Conservation (phyloP, 2,329 filamentous ascomycete genomes). For the Aspergillus transmontanensis region DNA sequence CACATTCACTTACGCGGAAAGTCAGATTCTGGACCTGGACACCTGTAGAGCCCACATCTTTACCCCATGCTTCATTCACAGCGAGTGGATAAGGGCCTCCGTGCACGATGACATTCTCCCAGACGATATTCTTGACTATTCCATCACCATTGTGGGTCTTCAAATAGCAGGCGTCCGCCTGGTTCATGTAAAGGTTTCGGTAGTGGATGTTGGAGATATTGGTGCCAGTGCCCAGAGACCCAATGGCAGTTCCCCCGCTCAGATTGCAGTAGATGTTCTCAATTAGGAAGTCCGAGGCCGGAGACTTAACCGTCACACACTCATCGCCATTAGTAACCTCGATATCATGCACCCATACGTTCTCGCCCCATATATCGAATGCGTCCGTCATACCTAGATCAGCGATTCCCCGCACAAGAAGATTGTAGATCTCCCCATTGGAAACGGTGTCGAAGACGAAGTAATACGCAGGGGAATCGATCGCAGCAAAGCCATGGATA, state of each 20-base stretch:
- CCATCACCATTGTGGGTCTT: no score
- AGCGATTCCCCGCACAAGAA: conserved; percentile 55
- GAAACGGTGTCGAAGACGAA: conserved; percentile 51
- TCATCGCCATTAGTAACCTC: conserved; percentile 24
- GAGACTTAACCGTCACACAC: conserved; percentile 15
- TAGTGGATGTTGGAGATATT: no score
- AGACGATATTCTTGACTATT: no score
- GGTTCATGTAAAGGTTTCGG: no score
- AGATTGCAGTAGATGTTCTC: no score
- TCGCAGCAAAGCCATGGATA: conserved; percentile 52
- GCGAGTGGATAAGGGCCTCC: neutral
- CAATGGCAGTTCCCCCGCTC: no score
- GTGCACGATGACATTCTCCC: no score
- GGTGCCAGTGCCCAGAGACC: no score
- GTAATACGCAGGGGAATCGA: conserved; percentile 55
- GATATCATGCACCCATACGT: conserved; percentile 25
- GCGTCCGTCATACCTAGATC: conserved; percentile 47
- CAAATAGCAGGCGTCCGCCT: no score
- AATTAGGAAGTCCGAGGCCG: neutral
- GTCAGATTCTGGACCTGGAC: neutral
- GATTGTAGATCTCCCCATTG: conserved; percentile 58
- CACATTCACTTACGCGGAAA: neutral
- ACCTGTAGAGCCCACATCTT: neutral
- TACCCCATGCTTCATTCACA: neutral
- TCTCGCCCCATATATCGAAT: conserved; percentile 26